A percentile compares a stretch with the other conserved stretches of the same genome.
phyloP scores from a whole-genome alignment of 2,329 filamentous ascomycete genomes.

The Cytospora piceicola region DNA sequence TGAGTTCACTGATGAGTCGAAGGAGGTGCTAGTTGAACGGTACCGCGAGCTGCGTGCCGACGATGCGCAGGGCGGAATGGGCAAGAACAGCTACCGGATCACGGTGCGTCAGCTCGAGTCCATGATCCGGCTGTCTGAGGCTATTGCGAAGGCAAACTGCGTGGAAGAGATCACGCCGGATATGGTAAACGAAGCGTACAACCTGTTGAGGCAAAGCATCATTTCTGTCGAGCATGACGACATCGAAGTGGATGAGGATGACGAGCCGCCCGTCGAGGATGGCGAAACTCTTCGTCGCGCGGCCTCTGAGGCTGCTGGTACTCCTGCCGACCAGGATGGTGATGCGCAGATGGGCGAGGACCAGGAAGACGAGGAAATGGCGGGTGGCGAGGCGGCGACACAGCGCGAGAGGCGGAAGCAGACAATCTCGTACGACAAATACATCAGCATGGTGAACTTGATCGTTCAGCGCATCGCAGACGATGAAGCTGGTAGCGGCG shows the following conservation, averaged over 20 bases:
- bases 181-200: slow-evolving; percentile 91
- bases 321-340: slow-evolving; percentile 51
- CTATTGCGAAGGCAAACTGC: slow-evolving; percentile 98
- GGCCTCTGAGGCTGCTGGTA: slow-evolving; percentile 55
- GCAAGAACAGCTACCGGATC: slow-evolving; percentile 94
- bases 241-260: slow-evolving; percentile 80
- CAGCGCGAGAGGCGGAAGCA: slow-evolving; percentile 60
- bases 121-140: slow-evolving; percentile 92
- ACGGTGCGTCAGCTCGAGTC: slow-evolving; percentile 95
- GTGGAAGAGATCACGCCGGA: slow-evolving; percentile 83
- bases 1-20: slow-evolving; percentile 87
- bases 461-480: slow-evolving; percentile 83
- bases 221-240: slow-evolving; percentile 98
- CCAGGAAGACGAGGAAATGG: slow-evolving; percentile 42
- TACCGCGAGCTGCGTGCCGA: slow-evolving; percentile 96
- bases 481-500: slow-evolving; percentile 74
- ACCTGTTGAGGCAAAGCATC: slow-evolving; percentile 89
- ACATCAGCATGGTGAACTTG: slow-evolving; percentile 85
- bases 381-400: slow-evolving; percentile 24
- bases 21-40: slow-evolving; percentile 80
- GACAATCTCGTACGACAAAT: slow-evolving; percentile 95
- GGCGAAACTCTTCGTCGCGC: slow-evolving; percentile 51
- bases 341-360: slow-evolving; percentile 49
- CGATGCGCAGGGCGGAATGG: slow-evolving; percentile 91
- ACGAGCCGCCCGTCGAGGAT: slow-evolving; percentile 45